Percentiles rank a stretch among this genome's conserved stretches.
Evolutionary conservation across 106 monocot species (phyloP).

Genomic region (Chionographis japonica): DNA sequence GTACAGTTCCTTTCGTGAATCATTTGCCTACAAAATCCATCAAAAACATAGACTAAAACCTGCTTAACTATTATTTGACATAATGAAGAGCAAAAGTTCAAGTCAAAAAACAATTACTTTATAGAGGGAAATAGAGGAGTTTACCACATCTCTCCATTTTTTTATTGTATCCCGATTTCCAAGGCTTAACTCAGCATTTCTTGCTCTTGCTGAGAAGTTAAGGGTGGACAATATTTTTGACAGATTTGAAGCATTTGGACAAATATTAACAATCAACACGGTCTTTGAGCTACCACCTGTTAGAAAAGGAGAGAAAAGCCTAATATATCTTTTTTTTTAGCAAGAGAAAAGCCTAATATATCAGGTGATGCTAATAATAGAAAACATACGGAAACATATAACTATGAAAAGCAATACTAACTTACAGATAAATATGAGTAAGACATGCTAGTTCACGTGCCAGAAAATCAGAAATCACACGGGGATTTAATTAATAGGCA

Average conservation of each 20-base stretch:
- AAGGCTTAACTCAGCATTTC: slow-evolving; percentile 81
- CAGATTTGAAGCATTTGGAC: slow-evolving; percentile 67
- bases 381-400: not conserved
- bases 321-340: too few species aligned
- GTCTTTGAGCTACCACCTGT: slow-evolving; percentile 83
- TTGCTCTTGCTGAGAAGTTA: slow-evolving; percentile 81
- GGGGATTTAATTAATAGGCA: too few species aligned
- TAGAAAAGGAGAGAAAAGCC: slow-evolving; percentile 1
- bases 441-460: too few species aligned
- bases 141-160: slow-evolving; percentile 97
- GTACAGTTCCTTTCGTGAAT: slow-evolving; percentile 76
- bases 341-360: not conserved
- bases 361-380: not conserved
- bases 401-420: not conserved
- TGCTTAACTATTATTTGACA: not conserved
- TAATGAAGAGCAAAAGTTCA: not conserved
- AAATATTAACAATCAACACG: slow-evolving; percentile 79
- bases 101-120: not conserved
- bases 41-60: slow-evolving; percentile 2
- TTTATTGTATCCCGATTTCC: slow-evolving; percentile 94
- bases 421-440: too few species aligned
- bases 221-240: slow-evolving; percentile 63
- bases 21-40: slow-evolving; percentile 66
- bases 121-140: not conserved
- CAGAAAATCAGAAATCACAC: too few species aligned